Evolutionary conservation across 768 basidiomycete genomes (phyloP), one percentile per base, ranked within the genome.

Genomic region (Lactarius hengduanensis): DNA sequence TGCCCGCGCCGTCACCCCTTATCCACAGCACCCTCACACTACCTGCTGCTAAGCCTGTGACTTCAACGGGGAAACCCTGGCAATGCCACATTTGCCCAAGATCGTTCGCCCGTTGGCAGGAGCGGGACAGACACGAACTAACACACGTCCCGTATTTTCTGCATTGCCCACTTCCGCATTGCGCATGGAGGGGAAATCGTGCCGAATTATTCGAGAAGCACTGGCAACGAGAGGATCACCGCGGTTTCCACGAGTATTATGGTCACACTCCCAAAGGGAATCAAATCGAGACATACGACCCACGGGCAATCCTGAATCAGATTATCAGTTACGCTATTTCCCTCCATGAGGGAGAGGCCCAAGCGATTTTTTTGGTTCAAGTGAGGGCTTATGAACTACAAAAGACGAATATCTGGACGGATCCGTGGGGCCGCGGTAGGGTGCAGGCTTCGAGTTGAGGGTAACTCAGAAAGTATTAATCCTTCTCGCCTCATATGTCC

Each of bases 141-240:
- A 18, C 7, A 5, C 53, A 65, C 10, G 11, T 65, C 22, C 64
- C 64, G 3, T 32, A 41, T n/a, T 65, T 40, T 1, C 5, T 65
- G 0, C 34, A 13, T 7, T 65, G 64, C 4, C 53, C 59, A 15
- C 18, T 26, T 26, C 18, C 13, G 1, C 4, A 16, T 13, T 60
- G 59, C 20, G 2, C 1, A 0, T 65, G 64, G 64, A 60, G 64
- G 40, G 64, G 64, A 2, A 15, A 34, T 10, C 59, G 54, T 4
- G 1, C 10, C 7, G 59, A 28, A 22, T 32, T 43, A 15, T 36
- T 65, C 10, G 6, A 36, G 3, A 60, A 10, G 3, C 64, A 65
- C 59, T 18, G 41, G 40, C 5, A 13, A 4, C 5, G 45, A 3
- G 6, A 10, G 3, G 22, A 50, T 50, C 50, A 50, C 22, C 22